phyloP scores from a whole-genome alignment of 2,329 filamentous ascomycete genomes.

The Bipolaris victoriae region DNA sequence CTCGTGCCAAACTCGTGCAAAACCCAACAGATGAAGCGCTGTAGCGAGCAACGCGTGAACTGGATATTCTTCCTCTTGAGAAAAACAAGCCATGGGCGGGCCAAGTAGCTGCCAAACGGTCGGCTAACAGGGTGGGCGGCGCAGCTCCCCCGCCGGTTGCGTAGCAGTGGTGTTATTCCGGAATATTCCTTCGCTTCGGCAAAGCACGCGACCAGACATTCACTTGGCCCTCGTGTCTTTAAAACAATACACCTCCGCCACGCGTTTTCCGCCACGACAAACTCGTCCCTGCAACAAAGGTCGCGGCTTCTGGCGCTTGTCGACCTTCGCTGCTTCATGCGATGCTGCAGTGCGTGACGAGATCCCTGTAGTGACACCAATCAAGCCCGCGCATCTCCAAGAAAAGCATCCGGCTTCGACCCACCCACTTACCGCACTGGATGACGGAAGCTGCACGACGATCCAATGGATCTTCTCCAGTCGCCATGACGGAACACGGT shows the following conservation, averaged over 20 bases:
- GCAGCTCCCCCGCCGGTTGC: slow-evolving; percentile 26
- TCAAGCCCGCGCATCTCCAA: slow-evolving; percentile 33
- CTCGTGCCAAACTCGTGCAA: slow-evolving; percentile 17
- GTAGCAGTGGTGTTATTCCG: slow-evolving; percentile 19
- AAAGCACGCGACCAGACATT: slow-evolving; percentile 40
- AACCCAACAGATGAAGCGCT: slow-evolving; percentile 19
- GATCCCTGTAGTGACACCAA: slow-evolving; percentile 33
- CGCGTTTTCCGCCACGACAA: slow-evolving; percentile 23
- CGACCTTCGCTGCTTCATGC: slow-evolving; percentile 26
- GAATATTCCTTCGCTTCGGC: slow-evolving; percentile 30
- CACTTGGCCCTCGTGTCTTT: slow-evolving; percentile 33
- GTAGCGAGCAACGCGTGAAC: background rate
- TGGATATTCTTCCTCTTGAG: background rate
- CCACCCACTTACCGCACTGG: slow-evolving; percentile 40
- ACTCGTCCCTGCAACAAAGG: slow-evolving; percentile 33
- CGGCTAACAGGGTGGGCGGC: slow-evolving; percentile 19
- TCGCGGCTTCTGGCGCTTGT: slow-evolving; percentile 35
- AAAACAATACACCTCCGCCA: slow-evolving; percentile 27
- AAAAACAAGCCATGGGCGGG: background rate
- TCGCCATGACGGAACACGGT: slow-evolving; percentile 42
- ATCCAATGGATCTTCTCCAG: slow-evolving; percentile 47
- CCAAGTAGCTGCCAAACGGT: slow-evolving; percentile 14
- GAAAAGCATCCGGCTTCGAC: slow-evolving; percentile 38
- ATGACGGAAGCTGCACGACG: slow-evolving; percentile 47
- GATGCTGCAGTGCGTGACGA: slow-evolving; percentile 28